Percentiles rank a stretch among this genome's conserved stretches.
These are phyloP conservation scores for Sporisorium sorghi DNA, from an alignment of 1,284 basidiomycete genomes.

Conservation along the genomic window DNA sequence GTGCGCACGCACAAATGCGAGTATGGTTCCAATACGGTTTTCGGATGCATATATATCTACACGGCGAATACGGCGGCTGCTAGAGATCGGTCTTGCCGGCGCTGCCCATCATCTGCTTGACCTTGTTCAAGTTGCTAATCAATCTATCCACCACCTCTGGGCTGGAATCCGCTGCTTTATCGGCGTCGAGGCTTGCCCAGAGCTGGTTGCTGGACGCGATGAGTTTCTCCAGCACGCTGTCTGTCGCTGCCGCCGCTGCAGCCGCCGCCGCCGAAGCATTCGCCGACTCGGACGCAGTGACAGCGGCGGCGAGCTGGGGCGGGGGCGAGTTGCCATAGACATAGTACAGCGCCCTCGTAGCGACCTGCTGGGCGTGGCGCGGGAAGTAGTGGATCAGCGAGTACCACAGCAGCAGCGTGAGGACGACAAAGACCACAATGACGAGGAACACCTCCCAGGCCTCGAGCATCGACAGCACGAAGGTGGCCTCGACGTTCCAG, in stretches of 20 bases:
- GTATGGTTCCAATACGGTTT: not conserved
- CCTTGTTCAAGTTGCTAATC: constrained; percentile 44
- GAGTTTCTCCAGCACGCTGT: constrained; percentile 31
- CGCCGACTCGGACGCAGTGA: constrained; percentile 3
- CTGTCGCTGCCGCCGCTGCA: not conserved
- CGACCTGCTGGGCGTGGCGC: constrained; percentile 28
- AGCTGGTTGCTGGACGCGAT: constrained; percentile 28
- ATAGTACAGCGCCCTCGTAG: constrained; percentile 41
- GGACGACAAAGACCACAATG: constrained; percentile 31
- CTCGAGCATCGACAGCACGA: constrained; percentile 50
- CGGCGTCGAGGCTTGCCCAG: constrained; percentile 20
- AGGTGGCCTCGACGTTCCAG: constrained; percentile 44
- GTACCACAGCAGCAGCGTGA: constrained; percentile 41
- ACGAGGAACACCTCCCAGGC: constrained; percentile 50
- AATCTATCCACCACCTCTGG: constrained; percentile 33
- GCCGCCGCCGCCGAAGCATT: not conserved
- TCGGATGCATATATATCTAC: not conserved
- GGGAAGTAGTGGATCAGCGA: constrained; percentile 47
- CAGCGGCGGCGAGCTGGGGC: constrained; percentile 25
- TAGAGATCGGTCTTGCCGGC: constrained; percentile 29
- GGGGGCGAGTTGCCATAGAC: constrained; percentile 47
- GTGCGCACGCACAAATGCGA: not conserved
- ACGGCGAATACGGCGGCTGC: not conserved
- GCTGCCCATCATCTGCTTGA: constrained; percentile 35
- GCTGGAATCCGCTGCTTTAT: constrained; percentile 11